Conservation (phyloP, 176 grass and related monocot species). For the Oryza meridionalis region DNA sequence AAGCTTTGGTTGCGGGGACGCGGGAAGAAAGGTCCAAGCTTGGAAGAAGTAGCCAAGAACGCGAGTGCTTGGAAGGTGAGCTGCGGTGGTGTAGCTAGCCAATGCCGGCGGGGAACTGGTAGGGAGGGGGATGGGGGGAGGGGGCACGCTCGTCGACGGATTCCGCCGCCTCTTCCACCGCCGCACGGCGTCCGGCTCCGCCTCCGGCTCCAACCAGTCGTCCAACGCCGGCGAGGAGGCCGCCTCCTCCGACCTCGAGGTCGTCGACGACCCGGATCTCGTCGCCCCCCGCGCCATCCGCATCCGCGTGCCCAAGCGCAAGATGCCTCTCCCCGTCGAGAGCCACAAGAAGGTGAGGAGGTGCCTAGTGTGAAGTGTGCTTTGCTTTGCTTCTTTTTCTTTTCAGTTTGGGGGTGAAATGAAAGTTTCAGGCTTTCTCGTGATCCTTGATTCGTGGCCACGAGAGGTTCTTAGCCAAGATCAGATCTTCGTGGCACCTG, state of each 20-base stretch:
- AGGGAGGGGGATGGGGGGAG: conserved; percentile 55
- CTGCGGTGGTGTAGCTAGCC: background rate
- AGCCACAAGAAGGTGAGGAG: conserved; percentile 67
- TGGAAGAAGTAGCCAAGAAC: background rate
- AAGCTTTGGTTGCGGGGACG: too few relatives aligned
- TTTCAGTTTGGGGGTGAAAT: background rate
- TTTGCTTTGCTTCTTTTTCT: background rate
- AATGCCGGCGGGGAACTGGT: conserved; percentile 44
- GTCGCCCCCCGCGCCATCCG: conserved; percentile 51
- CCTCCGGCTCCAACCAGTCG: conserved; percentile 42
- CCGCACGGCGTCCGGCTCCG: conserved; percentile 35
- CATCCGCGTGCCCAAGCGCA: conserved; percentile 78
- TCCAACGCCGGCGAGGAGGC: conserved; percentile 35
- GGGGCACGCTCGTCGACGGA: conserved; percentile 62
- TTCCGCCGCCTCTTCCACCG: conserved; percentile 81
- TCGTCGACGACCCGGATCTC: conserved; percentile 66
- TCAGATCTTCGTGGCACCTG: conserved; percentile 20
- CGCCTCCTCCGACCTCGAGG: conserved; percentile 37
- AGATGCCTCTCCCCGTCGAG: conserved; percentile 54
- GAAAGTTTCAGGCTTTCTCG: background rate
- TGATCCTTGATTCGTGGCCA: conserved; percentile 32
- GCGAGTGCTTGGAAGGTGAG: too few relatives aligned
- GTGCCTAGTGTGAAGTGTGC: background rate
- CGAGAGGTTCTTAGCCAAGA: conserved; percentile 11
- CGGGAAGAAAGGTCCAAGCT: background rate